Evolutionary conservation across 228 moss, liverwort and hornwort genomes (phyloP), one percentile per base, ranked within the genome.

Genomic region (Sphagnum fallax): DNA sequence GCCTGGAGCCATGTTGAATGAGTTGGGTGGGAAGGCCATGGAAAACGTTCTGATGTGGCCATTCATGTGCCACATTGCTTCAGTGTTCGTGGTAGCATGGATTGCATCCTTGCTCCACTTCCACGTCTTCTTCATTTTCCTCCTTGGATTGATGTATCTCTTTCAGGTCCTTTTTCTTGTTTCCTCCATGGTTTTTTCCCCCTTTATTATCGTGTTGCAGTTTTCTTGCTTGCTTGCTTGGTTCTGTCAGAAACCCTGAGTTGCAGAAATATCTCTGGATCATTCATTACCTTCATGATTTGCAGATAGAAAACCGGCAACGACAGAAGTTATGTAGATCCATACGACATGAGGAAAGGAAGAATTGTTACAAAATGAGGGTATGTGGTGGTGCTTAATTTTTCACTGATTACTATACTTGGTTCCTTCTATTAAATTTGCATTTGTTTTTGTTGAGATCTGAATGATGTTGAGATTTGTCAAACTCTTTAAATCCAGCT

Each of bases 241-340:
- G 6, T 61, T 61, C 5, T 5, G 16, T 61, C 49, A 14, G 7
- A 65, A 51, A 16, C 51, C 51, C 49, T 8, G 7, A 4, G 10
- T 47, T 47, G 10, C 55, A 55, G 8, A 55, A 55, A 55, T 55
- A 55, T 55, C 12, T 8, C 55, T 12, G 32, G 32, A 32, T 32
- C 32, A 32, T 52, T 13, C 16, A 52, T 10, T 67, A 8, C 4
- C 16, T 16, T 16, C 55, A 10, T 58, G 50, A 69, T 68, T 69
- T 60, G 72, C 82, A 98, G 89, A 82, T 98, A 16, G 89, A 98
- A 72, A 74, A 49, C 0, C 82, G 91, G 62, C 88, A 92, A 59
- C 82, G 83, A 52, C 51, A 48, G 60, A 92, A 75, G 74, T 50
- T 80, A 14, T 65, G 78, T 61, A 78, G 76, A 62, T 77, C 60